A percentile compares a stretch with the other conserved stretches of the same genome.
phyloP scores from a whole-genome alignment of 2,329 filamentous ascomycete species.

The Fusarium citri region DNA sequence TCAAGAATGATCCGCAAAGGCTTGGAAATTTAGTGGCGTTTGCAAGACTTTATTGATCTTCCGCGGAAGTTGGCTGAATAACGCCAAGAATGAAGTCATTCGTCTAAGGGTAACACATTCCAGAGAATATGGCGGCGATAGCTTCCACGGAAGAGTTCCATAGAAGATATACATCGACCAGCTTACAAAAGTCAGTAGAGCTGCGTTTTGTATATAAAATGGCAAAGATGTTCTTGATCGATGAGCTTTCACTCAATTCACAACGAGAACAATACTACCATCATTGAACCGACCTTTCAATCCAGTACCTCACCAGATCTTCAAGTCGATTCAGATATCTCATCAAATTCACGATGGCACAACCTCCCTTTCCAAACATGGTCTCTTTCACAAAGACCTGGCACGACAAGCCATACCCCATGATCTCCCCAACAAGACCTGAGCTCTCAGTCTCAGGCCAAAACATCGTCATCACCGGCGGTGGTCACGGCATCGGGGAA shows the following conservation, averaged over 20 bases:
- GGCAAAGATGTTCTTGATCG: rapidly evolving
- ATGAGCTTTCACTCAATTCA: neutral
- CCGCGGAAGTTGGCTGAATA: neutral
- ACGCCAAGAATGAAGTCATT: neutral
- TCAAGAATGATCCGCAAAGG: rapidly evolving
- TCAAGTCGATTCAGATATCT: neutral
- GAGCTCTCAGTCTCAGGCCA: constrained; percentile 50
- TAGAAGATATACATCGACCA: rapidly evolving
- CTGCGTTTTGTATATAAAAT: neutral
- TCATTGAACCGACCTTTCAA: no score
- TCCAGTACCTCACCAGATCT: neutral
- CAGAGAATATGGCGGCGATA: neutral
- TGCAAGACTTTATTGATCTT: neutral
- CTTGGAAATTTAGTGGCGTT: neutral
- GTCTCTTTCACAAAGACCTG: constrained; percentile 38
- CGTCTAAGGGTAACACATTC: neutral
- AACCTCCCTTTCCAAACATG: neutral
- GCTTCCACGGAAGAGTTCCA: neutral
- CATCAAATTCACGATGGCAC: neutral
- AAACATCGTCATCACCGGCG: constrained; percentile 73
- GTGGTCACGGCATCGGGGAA: constrained; percentile 70
- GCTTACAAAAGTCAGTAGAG: neutral
- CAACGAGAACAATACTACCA: no score
- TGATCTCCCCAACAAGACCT: constrained; percentile 47
- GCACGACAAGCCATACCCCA: constrained; percentile 43